Percentiles rank a stretch among this genome's conserved stretches.
Evolutionary conservation across 2,329 filamentous ascomycete genomes (phyloP).

Genomic region (Sordariomycetes sp.): DNA sequence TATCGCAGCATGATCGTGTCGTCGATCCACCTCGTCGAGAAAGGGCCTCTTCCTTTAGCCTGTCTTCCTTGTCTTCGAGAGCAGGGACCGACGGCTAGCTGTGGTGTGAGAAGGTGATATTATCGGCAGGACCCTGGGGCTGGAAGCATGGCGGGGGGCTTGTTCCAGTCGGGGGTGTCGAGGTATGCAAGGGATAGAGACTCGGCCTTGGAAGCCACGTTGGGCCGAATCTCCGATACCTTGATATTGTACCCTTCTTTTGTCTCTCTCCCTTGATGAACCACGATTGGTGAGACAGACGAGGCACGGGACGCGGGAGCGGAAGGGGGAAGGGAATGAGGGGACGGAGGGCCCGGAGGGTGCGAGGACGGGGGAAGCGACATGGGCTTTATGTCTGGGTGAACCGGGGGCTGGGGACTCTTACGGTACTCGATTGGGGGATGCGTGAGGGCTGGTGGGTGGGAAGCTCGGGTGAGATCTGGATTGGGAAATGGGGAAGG

Average conservation of each 20-base stretch:
- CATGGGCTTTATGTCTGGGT: neutral
- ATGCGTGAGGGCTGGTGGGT: neutral
- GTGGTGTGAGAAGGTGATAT: neutral
- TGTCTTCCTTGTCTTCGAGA: neutral
- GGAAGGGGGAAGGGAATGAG: neutral
- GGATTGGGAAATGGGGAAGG: no score
- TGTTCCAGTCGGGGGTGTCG: neutral
- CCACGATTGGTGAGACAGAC: neutral
- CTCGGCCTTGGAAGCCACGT: neutral
- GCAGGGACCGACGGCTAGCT: neutral
- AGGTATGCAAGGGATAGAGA: neutral
- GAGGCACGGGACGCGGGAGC: neutral
- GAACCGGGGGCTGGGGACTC: neutral
- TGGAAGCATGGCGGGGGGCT: neutral
- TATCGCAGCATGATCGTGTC: neutral
- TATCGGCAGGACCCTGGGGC: neutral
- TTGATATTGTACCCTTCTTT: neutral
- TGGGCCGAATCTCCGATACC: neutral
- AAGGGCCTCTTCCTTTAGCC: neutral
- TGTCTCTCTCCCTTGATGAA: neutral
- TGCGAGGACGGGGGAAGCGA: neutral
- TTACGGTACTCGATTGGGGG: neutral
- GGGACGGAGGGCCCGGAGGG: neutral
- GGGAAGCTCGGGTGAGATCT: neutral
- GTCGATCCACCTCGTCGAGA: neutral